These are phyloP conservation scores for Hypholoma fasciculare DNA, from an alignment of 768 basidiomycete genomes.

Conservation along the genomic window DNA sequence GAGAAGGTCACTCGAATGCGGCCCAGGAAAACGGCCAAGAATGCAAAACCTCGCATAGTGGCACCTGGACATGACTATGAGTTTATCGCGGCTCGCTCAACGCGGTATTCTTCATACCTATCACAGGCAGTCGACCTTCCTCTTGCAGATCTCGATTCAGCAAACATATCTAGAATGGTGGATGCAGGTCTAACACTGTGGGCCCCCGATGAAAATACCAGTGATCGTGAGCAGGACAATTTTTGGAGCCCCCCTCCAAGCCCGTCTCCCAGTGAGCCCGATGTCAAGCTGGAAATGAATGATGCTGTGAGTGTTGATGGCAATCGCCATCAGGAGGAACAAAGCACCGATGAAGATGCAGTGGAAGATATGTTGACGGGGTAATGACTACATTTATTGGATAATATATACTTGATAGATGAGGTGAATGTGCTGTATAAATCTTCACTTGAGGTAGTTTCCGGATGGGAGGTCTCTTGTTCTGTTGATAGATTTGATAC, in stretches of 20 bases:
- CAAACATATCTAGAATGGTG: constrained; percentile 44
- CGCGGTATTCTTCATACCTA: constrained; percentile 36
- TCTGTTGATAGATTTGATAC: background rate
- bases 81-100: constrained; percentile 44
- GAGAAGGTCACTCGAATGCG: constrained; percentile 16
- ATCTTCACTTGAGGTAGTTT: background rate
- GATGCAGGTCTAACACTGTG: constrained; percentile 53
- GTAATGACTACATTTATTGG: background rate
- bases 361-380: constrained; percentile 26
- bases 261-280: background rate
- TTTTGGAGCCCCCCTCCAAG: background rate
- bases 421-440: background rate
- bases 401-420: background rate
- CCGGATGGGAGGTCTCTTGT: background rate
- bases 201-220: constrained; percentile 17
- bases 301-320: background rate
- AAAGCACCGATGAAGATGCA: constrained; percentile 24
- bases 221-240: constrained; percentile 5
- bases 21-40: constrained; percentile 14
- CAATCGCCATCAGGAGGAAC: constrained; percentile 6
- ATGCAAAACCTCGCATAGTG: constrained; percentile 9
- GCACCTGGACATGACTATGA: constrained; percentile 45
- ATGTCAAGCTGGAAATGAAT: constrained; percentile 11
- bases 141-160: constrained; percentile 49
- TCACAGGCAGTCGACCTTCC: constrained; percentile 39